Evolutionary conservation across 192 early-diverging fungal genomes (phyloP).

Genomic region (Phycomyces blakesleeanus): DNA sequence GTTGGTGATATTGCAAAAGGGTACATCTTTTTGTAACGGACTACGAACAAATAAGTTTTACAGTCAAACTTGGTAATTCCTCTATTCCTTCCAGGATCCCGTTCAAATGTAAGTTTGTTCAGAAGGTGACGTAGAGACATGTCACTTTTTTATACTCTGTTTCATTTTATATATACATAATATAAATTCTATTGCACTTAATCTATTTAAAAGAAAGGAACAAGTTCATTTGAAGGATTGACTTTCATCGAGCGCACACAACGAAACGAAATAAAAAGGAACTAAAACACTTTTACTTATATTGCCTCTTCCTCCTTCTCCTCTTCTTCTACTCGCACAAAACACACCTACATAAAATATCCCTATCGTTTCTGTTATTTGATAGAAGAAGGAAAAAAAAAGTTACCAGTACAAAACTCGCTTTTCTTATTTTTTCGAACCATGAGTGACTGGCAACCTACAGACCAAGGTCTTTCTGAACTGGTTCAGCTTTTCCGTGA

Average conservation of each 20-base stretch:
- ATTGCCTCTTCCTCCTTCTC: neutral
- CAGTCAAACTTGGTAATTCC: too few relatives aligned
- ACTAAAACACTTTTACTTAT: neutral
- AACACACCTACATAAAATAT: neutral
- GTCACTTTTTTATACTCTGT: too few relatives aligned
- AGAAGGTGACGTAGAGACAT: too few relatives aligned
- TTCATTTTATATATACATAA: too few relatives aligned
- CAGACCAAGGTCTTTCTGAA: constrained; percentile 72
- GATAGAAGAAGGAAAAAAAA: neutral
- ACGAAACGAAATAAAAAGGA: neutral
- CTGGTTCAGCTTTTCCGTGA: constrained; percentile 73
- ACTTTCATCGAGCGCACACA: neutral
- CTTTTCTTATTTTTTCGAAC: neutral
- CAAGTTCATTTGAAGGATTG: too few relatives aligned
- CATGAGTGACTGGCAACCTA: constrained; percentile 67
- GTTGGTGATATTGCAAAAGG: too few relatives aligned
- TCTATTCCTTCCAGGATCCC: too few relatives aligned
- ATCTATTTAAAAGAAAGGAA: too few relatives aligned
- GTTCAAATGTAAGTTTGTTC: too few relatives aligned
- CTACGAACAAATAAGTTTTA: too few relatives aligned
- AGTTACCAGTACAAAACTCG: neutral
- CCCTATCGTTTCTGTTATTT: neutral
- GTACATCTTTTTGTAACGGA: too few relatives aligned
- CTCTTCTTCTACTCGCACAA: neutral
- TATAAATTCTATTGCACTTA: too few relatives aligned